phyloP scores from a whole-genome alignment of 108 stramenopile species.

The Discostella pseudostelligera region DNA sequence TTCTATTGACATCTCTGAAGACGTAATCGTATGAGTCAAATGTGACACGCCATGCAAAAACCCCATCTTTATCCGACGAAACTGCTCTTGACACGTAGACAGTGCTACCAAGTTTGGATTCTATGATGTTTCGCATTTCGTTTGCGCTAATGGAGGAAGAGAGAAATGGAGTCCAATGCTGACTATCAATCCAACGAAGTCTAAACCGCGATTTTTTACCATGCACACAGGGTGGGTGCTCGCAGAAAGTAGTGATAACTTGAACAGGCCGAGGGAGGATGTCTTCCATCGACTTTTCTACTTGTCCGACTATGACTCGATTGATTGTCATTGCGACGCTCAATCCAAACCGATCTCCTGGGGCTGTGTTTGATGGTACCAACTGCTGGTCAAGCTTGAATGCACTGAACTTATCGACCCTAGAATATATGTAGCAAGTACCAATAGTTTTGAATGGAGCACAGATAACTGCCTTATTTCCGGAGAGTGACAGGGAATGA shows the following conservation, averaged over 20 bases:
- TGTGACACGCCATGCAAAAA: slow-evolving; percentile 47
- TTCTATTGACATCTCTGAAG: slow-evolving; percentile 12
- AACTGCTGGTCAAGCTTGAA: slow-evolving; percentile 44
- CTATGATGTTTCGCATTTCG: slow-evolving; percentile 42
- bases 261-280: slow-evolving; percentile 50
- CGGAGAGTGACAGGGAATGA: slow-evolving; percentile 33
- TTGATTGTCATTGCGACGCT: slow-evolving; percentile 46
- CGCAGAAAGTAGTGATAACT: slow-evolving; percentile 35
- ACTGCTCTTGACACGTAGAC: slow-evolving; percentile 37
- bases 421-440: slow-evolving; percentile 54
- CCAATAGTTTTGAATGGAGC: slow-evolving; percentile 47
- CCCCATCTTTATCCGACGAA: slow-evolving; percentile 32
- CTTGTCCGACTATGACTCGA: slow-evolving; percentile 50
- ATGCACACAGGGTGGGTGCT: slow-evolving; percentile 20
- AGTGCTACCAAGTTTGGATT: slow-evolving; percentile 37
- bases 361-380: slow-evolving; percentile 48
- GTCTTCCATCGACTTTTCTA: slow-evolving; percentile 39
- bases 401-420: slow-evolving; percentile 15
- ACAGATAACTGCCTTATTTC: slow-evolving; percentile 43
- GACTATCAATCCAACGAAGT: slow-evolving; percentile 22
- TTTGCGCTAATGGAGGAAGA: slow-evolving; percentile 41
- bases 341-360: slow-evolving; percentile 57
- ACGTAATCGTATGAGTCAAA: slow-evolving; percentile 36
- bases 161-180: slow-evolving; percentile 32
- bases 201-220: slow-evolving; percentile 17